A percentile compares a stretch with the other conserved stretches of the same genome.
phyloP scores from a whole-genome alignment of 1,139 yeast species.

The Yarrowia galli region DNA sequence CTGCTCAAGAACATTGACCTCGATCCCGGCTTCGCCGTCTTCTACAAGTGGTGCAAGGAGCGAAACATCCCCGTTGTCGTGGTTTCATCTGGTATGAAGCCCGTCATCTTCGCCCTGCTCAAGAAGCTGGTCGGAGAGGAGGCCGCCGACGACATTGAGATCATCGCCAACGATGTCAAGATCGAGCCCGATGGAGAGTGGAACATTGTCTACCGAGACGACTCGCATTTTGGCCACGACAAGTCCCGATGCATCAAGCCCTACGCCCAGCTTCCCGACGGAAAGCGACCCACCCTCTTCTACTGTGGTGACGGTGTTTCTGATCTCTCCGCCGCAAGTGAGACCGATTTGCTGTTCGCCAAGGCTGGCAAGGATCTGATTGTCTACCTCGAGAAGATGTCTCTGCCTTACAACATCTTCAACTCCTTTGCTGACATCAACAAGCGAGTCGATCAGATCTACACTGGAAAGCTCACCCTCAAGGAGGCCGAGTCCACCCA shows the following conservation, averaged over 20 bases:
- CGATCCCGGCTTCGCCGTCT: conserved; percentile 88
- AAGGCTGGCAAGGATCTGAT: conserved; percentile 91
- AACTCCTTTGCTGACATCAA: conserved; percentile 77
- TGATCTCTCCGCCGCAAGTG: conserved; percentile 93
- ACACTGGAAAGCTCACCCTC: conserved; percentile 56
- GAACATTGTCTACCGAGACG: conserved; percentile 87
- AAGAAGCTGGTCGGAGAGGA: conserved; percentile 76
- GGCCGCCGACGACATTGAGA: conserved; percentile 74
- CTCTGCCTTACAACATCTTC: conserved; percentile 86
- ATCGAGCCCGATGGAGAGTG: conserved; percentile 67
- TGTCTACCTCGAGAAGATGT: conserved; percentile 78
- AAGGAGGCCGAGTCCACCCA: conserved; percentile 50
- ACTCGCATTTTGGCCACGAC: conserved; percentile 91
- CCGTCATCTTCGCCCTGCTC: conserved; percentile 81
- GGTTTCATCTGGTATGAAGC: conserved; percentile 88
- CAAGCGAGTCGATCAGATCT: conserved; percentile 58
- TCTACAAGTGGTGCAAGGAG: conserved; percentile 78
- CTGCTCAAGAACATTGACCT: conserved; percentile 62
- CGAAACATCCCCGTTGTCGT: conserved; percentile 79
- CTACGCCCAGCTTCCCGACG: conserved; percentile 55
- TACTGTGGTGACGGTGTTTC: conserved; percentile 98
- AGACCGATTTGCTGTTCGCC: conserved; percentile 91
- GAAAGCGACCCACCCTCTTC: conserved; percentile 66
- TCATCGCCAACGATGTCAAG: conserved; percentile 79
- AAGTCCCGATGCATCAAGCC: conserved; percentile 83